Base-by-base conservation (phyloP, 257 asterid genomes). In the Ballota nigra region DNA sequence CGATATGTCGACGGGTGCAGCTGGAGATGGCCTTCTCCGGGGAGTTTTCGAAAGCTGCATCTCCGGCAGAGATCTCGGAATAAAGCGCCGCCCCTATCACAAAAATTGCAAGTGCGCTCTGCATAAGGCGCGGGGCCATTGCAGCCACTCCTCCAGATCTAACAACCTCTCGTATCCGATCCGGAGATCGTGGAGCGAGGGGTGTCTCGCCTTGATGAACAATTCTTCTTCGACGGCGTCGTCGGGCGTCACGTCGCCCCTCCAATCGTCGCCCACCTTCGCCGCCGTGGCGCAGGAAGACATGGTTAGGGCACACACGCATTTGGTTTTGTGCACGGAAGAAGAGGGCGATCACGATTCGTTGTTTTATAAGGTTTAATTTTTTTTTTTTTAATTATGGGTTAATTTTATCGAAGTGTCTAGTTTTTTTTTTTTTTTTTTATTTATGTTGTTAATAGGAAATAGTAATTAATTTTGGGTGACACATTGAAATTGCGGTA, bases 141-240 rank as follows among this genome's bases (percentile, higher is more conserved):
- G 84, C 80, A 12, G 16, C 8, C 80, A 68, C 61, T 34, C 78
- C 8, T 28, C 83, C 0, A 59, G 55, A 0, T 4, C 66, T 60
- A 60, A 23, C 68, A 31, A 4, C 43, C 77, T 80, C 1, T 73
- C 90, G 0, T 90, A 85, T 38, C 93, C 89, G 0, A 62, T 88
- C 1, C 57, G 87, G 57, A 72, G 91, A 16, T 67, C 93, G 5
- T 88, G 97, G 95, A 88, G 97, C 75, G 92, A 81, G 57, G 70
- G 91, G 0, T 79, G 78, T 1, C 74, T 89, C 13, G 65, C 87
- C 0, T 59, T 86, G 66, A 75, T 80, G 82, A 78, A 73, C 10
- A 18, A 65, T 11, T 7, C 77, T 5, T 8, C 77, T 15, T 15
- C 77, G 9, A 36, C 76, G 9, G 36, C 73, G 18, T 23, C 76